Conservation (phyloP, 2,329 filamentous ascomycete genomes). For the Pseudogymnoascus sp. region DNA sequence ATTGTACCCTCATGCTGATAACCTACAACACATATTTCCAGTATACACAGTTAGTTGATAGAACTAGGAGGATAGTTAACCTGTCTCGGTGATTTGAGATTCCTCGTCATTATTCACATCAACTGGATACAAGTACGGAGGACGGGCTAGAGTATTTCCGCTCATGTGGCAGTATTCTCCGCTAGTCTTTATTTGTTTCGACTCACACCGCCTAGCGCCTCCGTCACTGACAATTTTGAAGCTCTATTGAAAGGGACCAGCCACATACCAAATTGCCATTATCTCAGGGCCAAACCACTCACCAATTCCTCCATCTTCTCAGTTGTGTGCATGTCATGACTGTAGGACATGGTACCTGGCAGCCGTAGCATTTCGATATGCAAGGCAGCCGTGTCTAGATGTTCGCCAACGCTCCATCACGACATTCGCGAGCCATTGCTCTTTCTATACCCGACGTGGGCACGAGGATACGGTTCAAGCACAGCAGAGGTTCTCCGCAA, state of each 20-base stretch:
- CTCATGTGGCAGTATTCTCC: neutral
- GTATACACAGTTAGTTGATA: neutral
- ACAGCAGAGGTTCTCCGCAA: neutral
- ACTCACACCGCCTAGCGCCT: neutral
- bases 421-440: conserved; percentile 8
- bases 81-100: neutral
- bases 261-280: neutral
- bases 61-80: neutral
- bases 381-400: conserved; percentile 7
- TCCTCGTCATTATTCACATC: neutral
- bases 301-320: neutral
- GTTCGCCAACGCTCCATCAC: neutral
- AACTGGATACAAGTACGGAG: neutral
- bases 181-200: neutral
- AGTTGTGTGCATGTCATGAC: conserved; percentile 2
- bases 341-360: conserved; percentile 9
- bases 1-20: neutral
- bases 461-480: neutral
- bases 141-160: neutral
- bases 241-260: neutral
- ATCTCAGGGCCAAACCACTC: neutral
- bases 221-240: neutral
- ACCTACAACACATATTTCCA: neutral
- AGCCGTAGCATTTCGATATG: conserved; percentile 10
- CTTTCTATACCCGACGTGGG: conserved; percentile 7